Percentiles rank a stretch among this genome's conserved stretches.
Conservation (phyloP, 2,329 filamentous ascomycete species). For the Eutypa lata region DNA sequence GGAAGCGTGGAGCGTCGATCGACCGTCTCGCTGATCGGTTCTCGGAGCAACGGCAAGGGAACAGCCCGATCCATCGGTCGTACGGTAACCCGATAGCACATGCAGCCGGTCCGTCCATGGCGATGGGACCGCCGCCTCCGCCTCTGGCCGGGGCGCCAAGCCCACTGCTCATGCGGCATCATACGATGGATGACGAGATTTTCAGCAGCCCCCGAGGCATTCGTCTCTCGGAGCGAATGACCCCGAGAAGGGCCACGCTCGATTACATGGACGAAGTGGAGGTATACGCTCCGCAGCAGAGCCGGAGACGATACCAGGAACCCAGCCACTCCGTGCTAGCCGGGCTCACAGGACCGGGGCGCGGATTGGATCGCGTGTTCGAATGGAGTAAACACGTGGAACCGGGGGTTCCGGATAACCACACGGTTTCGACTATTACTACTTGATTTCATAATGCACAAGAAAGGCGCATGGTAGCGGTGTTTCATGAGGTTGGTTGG, state of each 20-base stretch:
- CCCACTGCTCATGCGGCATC: constrained; percentile 33
- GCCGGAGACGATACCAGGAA: constrained; percentile 19
- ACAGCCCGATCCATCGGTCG: constrained; percentile 21
- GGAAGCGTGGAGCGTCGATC: constrained; percentile 39
- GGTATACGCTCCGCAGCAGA: constrained; percentile 14
- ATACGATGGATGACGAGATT: constrained; percentile 40
- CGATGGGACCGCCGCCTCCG: constrained; percentile 29
- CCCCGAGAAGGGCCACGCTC: constrained; percentile 20
- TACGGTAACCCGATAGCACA: constrained; percentile 23
- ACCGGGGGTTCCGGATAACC: constrained; percentile 5
- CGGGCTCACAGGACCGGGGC: constrained; percentile 27
- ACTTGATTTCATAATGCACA: background rate
- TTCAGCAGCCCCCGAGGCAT: constrained; percentile 30
- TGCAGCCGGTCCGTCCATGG: constrained; percentile 21
- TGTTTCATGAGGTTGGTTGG: too few species aligned
- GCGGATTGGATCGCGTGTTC: constrained; percentile 28
- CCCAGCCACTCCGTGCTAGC: constrained; percentile 27
- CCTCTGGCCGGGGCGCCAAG: constrained; percentile 21
- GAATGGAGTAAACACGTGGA: constrained; percentile 29
- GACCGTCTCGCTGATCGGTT: constrained; percentile 51
- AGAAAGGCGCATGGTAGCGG: too few species aligned
- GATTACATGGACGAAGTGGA: constrained; percentile 23
- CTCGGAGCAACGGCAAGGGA: constrained; percentile 37
- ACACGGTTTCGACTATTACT: background rate
- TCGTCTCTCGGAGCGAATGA: constrained; percentile 27